Conservation (phyloP, 176 grass and related monocot genomes). For the Eleusine coracana region DNA sequence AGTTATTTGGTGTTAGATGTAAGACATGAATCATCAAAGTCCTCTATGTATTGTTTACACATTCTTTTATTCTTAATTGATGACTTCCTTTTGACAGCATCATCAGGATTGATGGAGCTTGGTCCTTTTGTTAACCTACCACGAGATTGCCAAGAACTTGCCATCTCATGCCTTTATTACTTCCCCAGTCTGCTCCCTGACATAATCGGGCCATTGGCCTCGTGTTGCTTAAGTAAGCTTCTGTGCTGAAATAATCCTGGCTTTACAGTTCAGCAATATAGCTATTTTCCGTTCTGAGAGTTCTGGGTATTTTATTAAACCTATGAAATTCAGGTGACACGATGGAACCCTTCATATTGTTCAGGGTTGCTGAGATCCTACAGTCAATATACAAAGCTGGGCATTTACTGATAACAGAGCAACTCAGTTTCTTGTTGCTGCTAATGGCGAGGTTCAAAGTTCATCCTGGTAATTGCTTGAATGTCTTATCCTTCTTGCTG, state of each 20-base stretch:
- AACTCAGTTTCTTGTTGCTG: slow-evolving; percentile 75
- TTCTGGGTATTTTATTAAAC: slow-evolving; percentile 26
- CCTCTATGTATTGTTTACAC: background rate
- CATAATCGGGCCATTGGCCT: slow-evolving; percentile 61
- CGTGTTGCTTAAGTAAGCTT: slow-evolving; percentile 85
- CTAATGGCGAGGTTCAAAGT: slow-evolving; percentile 75
- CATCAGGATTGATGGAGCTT: slow-evolving; percentile 53
- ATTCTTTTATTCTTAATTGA: slow-evolving; percentile 19
- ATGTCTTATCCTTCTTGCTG: slow-evolving; percentile 8
- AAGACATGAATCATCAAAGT: slow-evolving; percentile 29
- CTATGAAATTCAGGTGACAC: slow-evolving; percentile 63
- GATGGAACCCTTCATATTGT: slow-evolving; percentile 63
- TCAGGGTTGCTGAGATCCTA: slow-evolving; percentile 71
- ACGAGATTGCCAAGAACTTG: slow-evolving; percentile 75
- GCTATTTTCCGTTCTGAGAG: background rate
- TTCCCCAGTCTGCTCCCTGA: slow-evolving; percentile 72
- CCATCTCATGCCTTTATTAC: slow-evolving; percentile 83
- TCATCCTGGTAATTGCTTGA: slow-evolving; percentile 61
- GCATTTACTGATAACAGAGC: slow-evolving; percentile 59
- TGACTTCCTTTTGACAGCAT: slow-evolving; percentile 44
- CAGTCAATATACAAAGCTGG: slow-evolving; percentile 74
- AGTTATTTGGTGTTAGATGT: slow-evolving; percentile 75
- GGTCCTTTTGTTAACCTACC: slow-evolving; percentile 70
- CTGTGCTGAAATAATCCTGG: slow-evolving; percentile 19
- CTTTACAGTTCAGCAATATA: background rate